Percentiles rank a stretch among this genome's conserved stretches.
Conservation (phyloP, 805 yeast species). For the Lachancea cidri region DNA sequence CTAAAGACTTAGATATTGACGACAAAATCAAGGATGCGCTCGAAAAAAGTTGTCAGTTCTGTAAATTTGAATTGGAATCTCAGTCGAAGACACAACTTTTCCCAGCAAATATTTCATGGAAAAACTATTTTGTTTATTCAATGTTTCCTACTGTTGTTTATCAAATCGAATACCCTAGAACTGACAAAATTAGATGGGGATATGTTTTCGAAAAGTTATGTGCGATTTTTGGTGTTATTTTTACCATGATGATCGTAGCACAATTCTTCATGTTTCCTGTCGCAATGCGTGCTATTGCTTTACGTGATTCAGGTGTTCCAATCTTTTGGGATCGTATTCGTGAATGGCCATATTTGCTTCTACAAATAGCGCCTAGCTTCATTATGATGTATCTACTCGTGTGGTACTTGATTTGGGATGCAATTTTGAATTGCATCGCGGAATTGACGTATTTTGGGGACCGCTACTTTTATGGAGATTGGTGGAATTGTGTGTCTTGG, state of each 20-base stretch:
- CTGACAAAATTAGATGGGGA: constrained; percentile 57
- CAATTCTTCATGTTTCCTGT: constrained; percentile 72
- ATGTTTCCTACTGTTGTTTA: constrained; percentile 89
- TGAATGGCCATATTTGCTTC: constrained; percentile 37
- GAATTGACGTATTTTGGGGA: constrained; percentile 85
- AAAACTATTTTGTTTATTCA: constrained; percentile 68
- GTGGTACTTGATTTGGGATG: constrained; percentile 93
- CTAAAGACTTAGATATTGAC: constrained; percentile 28
- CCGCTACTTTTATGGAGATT: constrained; percentile 87
- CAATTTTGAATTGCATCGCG: constrained; percentile 83
- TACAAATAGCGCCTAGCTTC: constrained; percentile 78
- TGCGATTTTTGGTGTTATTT: constrained; percentile 85
- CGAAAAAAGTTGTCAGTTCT: constrained; percentile 54
- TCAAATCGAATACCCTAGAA: constrained; percentile 78
- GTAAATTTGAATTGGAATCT: constrained; percentile 62
- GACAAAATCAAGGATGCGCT: constrained; percentile 32
- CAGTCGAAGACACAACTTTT: constrained; percentile 49
- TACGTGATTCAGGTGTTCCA: constrained; percentile 36
- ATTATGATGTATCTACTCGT: constrained; percentile 66
- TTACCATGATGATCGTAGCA: constrained; percentile 74
- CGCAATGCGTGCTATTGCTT: constrained; percentile 51
- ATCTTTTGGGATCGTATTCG: constrained; percentile 17
- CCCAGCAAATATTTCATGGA: constrained; percentile 64
- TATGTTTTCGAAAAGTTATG: constrained; percentile 63
- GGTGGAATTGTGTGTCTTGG: constrained; percentile 98